Conservation (phyloP, 2,329 filamentous ascomycete species). For the Trichophyton mentagrophytes region DNA sequence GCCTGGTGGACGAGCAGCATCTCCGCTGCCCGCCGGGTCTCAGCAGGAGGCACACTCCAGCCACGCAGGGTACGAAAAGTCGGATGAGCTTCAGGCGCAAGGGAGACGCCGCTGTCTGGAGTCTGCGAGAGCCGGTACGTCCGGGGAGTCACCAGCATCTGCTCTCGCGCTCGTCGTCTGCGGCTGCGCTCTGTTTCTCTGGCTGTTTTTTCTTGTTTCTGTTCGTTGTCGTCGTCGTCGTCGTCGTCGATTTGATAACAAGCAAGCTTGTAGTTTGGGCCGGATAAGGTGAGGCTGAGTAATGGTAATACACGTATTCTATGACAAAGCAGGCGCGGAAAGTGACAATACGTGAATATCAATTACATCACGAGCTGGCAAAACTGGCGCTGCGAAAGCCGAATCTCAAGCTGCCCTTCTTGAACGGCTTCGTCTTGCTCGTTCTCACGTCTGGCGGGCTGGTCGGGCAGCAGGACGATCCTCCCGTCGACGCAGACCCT, state of each 20-base stretch:
- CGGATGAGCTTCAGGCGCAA: slow-evolving; percentile 15
- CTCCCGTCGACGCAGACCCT: slow-evolving; percentile 86
- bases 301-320: neutral
- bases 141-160: slow-evolving; percentile 34
- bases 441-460: too few relatives aligned
- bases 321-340: neutral
- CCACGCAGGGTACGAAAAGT: slow-evolving; percentile 24
- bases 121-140: slow-evolving; percentile 32
- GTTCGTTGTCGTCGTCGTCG: neutral
- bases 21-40: slow-evolving; percentile 17
- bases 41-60: slow-evolving; percentile 21
- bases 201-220: neutral
- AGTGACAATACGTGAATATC: neutral
- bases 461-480: slow-evolving; percentile 56
- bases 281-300: neutral
- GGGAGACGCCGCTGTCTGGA: slow-evolving; percentile 20
- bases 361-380: slow-evolving; percentile 8
- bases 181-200: slow-evolving; percentile 7
- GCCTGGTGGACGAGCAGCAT: slow-evolving; percentile 90
- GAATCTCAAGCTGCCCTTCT: slow-evolving; percentile 54
- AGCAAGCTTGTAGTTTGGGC: too few relatives aligned
- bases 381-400: slow-evolving; percentile 6
- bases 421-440: slow-evolving; percentile 38
- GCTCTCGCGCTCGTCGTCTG: slow-evolving; percentile 9
- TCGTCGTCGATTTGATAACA: neutral